These are phyloP conservation scores for Globisporangium solare DNA, from an alignment of 352 stramenopile species.

Conservation along the genomic window DNA sequence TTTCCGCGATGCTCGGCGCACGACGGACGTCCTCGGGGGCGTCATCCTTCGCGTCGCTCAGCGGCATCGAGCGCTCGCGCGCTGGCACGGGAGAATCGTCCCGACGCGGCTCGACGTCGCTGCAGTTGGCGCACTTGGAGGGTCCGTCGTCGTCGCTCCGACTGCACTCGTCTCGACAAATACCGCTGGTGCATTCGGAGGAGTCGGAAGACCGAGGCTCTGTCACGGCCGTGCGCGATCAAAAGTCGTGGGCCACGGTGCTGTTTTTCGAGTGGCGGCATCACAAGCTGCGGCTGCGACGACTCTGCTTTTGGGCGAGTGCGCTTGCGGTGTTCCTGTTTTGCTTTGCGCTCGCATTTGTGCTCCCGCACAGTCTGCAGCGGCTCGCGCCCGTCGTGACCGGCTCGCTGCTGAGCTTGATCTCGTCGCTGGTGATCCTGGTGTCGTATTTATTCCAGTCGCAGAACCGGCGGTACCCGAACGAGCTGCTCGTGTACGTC, in stretches of 20 bases:
- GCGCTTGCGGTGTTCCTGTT: constrained; percentile 26
- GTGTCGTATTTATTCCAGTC: constrained; percentile 44
- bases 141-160: constrained; percentile 14
- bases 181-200: constrained; percentile 10
- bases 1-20: constrained; percentile 37
- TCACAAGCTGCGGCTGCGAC: constrained; percentile 13
- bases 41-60: neutral
- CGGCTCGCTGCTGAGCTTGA: constrained; percentile 43
- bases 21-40: constrained; percentile 3
- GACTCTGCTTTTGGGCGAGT: constrained; percentile 27
- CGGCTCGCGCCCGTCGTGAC: constrained; percentile 41
- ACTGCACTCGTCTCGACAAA: constrained; percentile 9
- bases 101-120: too few species aligned
- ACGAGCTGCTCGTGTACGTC: constrained; percentile 65
- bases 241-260: constrained; percentile 22
- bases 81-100: neutral
- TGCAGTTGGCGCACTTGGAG: constrained; percentile 11
- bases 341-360: constrained; percentile 42
- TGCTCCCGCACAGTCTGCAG: constrained; percentile 29
- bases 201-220: neutral
- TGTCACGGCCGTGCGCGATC: constrained; percentile 16
- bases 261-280: constrained; percentile 26
- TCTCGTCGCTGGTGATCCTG: constrained; percentile 44
- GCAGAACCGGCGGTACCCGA: constrained; percentile 37
- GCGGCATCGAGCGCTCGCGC: constrained; percentile 1